A percentile compares a stretch with the other conserved stretches of the same genome.
phyloP scores from a whole-genome alignment of 1,284 basidiomycete genomes.

The Ganoderma meredithae region DNA sequence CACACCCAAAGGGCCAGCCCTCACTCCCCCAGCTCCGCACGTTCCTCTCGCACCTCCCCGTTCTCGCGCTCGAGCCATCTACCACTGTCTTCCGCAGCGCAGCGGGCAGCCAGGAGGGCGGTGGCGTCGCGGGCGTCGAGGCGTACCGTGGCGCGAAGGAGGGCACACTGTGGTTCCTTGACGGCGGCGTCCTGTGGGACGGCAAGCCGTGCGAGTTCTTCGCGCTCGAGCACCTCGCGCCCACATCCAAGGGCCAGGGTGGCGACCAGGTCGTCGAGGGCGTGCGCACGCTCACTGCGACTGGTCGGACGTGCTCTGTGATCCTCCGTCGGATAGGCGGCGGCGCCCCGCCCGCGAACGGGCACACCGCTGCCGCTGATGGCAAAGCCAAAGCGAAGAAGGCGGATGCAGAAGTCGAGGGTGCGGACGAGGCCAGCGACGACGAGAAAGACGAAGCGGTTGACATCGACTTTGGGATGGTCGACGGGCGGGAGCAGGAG shows the following conservation, averaged over 20 bases:
- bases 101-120: slow-evolving; percentile 36
- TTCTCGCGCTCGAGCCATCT: slow-evolving; percentile 57
- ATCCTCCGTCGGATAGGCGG: slow-evolving; percentile 55
- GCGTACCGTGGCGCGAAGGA: slow-evolving; percentile 74
- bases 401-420: slow-evolving; percentile 22
- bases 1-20: slow-evolving; percentile 57
- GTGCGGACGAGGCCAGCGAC: slow-evolving; percentile 40
- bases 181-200: slow-evolving; percentile 73
- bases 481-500: slow-evolving; percentile 73
- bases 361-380: slow-evolving; percentile 39
- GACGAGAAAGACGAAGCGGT: slow-evolving; percentile 50
- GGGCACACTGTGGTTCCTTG: slow-evolving; percentile 76
- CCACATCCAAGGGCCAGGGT: slow-evolving; percentile 34
- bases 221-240: slow-evolving; percentile 61
- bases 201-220: slow-evolving; percentile 80
- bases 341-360: slow-evolving; percentile 26
- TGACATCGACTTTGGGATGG: slow-evolving; percentile 73
- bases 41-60: slow-evolving; percentile 59
- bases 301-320: slow-evolving; percentile 72
- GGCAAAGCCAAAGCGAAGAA: slow-evolving; percentile 41
- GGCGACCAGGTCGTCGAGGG: slow-evolving; percentile 50
- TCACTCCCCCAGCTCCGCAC: slow-evolving; percentile 55
- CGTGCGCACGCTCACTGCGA: slow-evolving; percentile 68
- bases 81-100: slow-evolving; percentile 62
- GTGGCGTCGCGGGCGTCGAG: slow-evolving; percentile 62